Base-by-base conservation (phyloP, 768 basidiomycete species). In the Calvatia gigantea region DNA sequence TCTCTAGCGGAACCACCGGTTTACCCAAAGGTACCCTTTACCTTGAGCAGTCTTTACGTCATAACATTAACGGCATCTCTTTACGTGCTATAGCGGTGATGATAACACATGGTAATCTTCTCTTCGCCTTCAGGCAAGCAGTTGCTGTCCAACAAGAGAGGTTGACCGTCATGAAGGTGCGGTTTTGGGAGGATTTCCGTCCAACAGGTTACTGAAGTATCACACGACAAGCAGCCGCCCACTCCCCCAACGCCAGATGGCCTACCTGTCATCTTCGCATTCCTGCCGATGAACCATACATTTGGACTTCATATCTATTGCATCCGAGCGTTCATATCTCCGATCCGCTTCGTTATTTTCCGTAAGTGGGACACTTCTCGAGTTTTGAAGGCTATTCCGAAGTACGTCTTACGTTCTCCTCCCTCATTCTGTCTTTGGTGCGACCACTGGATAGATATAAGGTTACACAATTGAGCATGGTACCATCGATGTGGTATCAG, bases 1-100 rank as follows among this genome's bases (percentile, higher is more conserved):
- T 88, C 63, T 90, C 88, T 0, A 90, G 88, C 61, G 88, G 88
- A 21, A 90, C 89, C 0, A 89, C 78, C 58, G 88, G 89, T 1
- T 69, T 84, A 3, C 86, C 88, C 0, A 90, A 90, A 79, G 86
- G 87, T 83, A 23, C 25, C 25, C 8, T 21, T 2, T 4, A 12
- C 6, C 12, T 21, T 23, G 6, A 9, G 12, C 6, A 21, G 5
- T 11, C 17, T 25, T 9, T 42, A 11, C 17, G 41, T 4, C 17
- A 4, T 17, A 4, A 11, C 17, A 12, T 6, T 42, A 37, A 25
- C 41, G 14, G 4, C 15, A 6, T 48, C 6, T 31, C 14, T 15
- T 11, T 29, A 28, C 11, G 27, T 28, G 29, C 19, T 35, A 35
- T 54, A 88, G 87, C 79, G 3, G 83, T 88, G 17, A 85, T 82